Base-by-base conservation (phyloP, 1,284 basidiomycete genomes). In the Gymnopus androsaceus region DNA sequence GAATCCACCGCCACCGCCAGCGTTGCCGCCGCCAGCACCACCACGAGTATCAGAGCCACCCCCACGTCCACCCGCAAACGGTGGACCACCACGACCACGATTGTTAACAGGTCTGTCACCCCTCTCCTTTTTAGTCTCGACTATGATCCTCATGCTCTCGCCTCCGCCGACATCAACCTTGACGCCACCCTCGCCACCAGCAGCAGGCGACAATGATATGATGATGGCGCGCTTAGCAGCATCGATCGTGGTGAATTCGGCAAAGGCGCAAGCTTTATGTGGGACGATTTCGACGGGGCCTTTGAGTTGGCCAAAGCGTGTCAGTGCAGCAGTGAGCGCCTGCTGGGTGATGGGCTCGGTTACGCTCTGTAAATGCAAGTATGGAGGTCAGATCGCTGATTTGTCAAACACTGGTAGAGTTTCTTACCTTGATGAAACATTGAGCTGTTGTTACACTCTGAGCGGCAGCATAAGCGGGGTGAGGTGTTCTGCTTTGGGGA, bases 61-160 rank as follows among this genome's bases (percentile, higher is more conserved):
- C 3, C 69, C 69, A 56, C 75, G 75, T 45, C 75, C 68, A 42
- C 79, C 75, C 3, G 48, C n/a, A 38, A 69, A 51, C 19, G 63
- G 55, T 27, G 78, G 76, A 1, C 72, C 80, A 49, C 82, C 79
- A 11, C 82, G 72, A 30, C 79, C 73, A 34, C 78, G 69, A 53
- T 66, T 73, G 6, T 74, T 76, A 44, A 95, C 92, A 42, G 83
- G 83, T 50, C 91, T 82, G 75, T 95, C 92, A 41, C 83, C 83
- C 51, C 91, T 82, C 75, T 95, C 94, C 78, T 94, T 95, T 71
- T 92, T 83, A 55, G 90, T 92, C 80, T 97, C 94, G 41, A 97
- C 84, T 58, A 77, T 79, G 58, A 98, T 85, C 57, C 84, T 79
- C 49, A 84, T 59, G 44, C 54, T 49, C 42, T 59, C 73, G 4